A percentile compares a stretch with the other conserved stretches of the same genome.
These are phyloP conservation scores for Bjerkandera adusta DNA, from an alignment of 1,284 basidiomycete genomes.

Conservation along the genomic window DNA sequence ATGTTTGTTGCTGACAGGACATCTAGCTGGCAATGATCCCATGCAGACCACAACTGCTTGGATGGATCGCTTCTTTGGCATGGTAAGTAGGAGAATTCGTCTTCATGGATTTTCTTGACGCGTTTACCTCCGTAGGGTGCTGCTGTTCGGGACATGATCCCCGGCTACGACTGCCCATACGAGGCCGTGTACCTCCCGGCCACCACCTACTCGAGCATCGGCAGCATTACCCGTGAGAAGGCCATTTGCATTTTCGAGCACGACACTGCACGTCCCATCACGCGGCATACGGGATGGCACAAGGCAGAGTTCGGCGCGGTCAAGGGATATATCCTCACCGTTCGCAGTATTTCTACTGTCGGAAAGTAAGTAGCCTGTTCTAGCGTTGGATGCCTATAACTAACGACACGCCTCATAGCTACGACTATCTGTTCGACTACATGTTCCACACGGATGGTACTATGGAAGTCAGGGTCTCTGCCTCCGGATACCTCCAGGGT, in stretches of 20 bases:
- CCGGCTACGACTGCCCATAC: conserved; percentile 65
- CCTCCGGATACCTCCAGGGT: conserved; percentile 68
- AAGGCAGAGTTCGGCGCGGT: conserved; percentile 55
- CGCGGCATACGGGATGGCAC: conserved; percentile 53
- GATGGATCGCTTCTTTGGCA: conserved; percentile 66
- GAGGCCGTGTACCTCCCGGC: conserved; percentile 59
- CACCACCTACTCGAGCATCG: conserved; percentile 45
- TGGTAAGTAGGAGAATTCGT: conserved; percentile 30
- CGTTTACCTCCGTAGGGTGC: conserved; percentile 27
- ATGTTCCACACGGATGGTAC: conserved; percentile 66
- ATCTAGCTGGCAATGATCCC: conserved; percentile 59
- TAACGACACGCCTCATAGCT: conserved; percentile 34
- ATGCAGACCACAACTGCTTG: conserved; percentile 62
- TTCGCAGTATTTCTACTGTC: conserved; percentile 56
- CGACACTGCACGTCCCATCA: conserved; percentile 54
- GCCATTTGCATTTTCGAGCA: conserved; percentile 68
- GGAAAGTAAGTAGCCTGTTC: conserved; percentile 50
- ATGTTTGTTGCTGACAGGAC: not conserved
- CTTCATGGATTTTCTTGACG: not conserved
- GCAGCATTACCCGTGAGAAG: conserved; percentile 42
- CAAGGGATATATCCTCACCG: conserved; percentile 55
- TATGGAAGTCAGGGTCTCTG: conserved; percentile 61
- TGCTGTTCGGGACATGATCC: conserved; percentile 54
- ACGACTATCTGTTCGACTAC: conserved; percentile 65
- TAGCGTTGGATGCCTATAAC: too few relatives aligned